Conservation (phyloP, 805 yeast species). For the Brettanomyces bruxellensis region DNA sequence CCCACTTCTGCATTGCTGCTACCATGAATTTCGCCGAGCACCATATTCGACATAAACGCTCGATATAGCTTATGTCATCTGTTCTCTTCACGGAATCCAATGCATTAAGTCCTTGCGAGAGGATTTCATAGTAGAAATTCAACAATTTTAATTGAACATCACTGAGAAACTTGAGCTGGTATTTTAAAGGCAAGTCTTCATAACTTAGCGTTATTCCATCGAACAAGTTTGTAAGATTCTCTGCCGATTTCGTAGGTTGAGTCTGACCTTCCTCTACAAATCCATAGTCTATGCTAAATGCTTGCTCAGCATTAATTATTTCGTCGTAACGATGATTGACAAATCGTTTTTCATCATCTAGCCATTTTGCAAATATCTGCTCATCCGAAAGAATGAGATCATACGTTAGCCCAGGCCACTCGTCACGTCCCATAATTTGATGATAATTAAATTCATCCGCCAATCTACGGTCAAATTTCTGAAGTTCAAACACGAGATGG, state of each 20-base stretch:
- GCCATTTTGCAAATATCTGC: slow-evolving; percentile 36
- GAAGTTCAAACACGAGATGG: slow-evolving; percentile 49
- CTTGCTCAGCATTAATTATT: slow-evolving; percentile 36
- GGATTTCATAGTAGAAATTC: slow-evolving; percentile 38
- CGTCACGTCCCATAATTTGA: slow-evolving; percentile 7
- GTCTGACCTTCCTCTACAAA: slow-evolving; percentile 31
- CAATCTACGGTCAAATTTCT: slow-evolving; percentile 47
- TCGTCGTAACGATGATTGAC: slow-evolving; percentile 45
- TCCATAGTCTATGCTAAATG: slow-evolving; percentile 54
- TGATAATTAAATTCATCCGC: slow-evolving; percentile 29
- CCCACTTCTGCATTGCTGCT: slow-evolving; percentile 33
- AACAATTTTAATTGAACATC: slow-evolving; percentile 50
- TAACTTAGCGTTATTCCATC: slow-evolving; percentile 50
- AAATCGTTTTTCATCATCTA: slow-evolving; percentile 41
- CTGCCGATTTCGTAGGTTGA: slow-evolving; percentile 58
- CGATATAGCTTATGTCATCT: slow-evolving; percentile 21
- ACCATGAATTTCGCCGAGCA: slow-evolving; percentile 28
- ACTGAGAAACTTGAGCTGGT: slow-evolving; percentile 46
- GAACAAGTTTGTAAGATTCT: slow-evolving; percentile 45
- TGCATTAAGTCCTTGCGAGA: slow-evolving; percentile 33
- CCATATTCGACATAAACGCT: slow-evolving; percentile 32
- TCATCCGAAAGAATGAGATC: slow-evolving; percentile 20
- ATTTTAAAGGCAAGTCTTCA: slow-evolving; percentile 39
- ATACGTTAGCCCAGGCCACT: slow-evolving; percentile 21
- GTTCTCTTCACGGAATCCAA: slow-evolving; percentile 28